Evolutionary conservation across 2,329 filamentous ascomycete genomes (phyloP).

Genomic region (Aspergillus pseudonomiae): DNA sequence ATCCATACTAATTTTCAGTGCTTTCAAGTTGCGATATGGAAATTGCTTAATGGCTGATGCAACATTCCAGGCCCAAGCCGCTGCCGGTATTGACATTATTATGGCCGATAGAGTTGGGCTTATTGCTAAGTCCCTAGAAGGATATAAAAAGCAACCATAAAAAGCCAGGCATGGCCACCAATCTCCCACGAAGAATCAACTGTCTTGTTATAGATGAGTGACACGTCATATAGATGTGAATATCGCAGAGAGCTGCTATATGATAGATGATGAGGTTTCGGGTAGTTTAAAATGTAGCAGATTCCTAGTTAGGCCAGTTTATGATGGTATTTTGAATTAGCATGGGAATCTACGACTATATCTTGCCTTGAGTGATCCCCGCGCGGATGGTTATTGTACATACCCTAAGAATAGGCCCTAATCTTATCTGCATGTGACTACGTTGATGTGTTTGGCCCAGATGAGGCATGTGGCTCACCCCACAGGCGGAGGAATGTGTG

Average conservation of each 20-base stretch:
- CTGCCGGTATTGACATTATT: slow-evolving; percentile 26
- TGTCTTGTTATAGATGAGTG: no score
- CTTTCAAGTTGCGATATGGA: slow-evolving; percentile 2
- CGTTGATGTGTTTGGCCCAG: background rate
- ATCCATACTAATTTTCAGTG: background rate
- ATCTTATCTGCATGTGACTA: slow-evolving; percentile 10
- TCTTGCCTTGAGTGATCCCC: background rate
- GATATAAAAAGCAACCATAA: background rate
- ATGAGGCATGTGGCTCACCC: slow-evolving; percentile 6
- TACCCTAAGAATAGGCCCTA: background rate
- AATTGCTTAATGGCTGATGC: slow-evolving; percentile 9
- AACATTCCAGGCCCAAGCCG: slow-evolving; percentile 20
- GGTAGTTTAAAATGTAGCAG: no score
- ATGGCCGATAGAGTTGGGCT: slow-evolving; percentile 26
- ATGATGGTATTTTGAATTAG: no score
- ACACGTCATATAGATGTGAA: no score
- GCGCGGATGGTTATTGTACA: background rate
- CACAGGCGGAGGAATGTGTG: background rate
- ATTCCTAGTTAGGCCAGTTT: no score
- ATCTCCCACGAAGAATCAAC: no score
- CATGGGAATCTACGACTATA: no score
- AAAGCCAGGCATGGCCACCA: background rate
- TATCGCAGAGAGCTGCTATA: no score
- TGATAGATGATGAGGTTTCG: no score
- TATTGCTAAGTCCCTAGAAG: slow-evolving; percentile 17